phyloP scores from a whole-genome alignment of 2,329 filamentous ascomycete genomes.

The Alternaria alternata region DNA sequence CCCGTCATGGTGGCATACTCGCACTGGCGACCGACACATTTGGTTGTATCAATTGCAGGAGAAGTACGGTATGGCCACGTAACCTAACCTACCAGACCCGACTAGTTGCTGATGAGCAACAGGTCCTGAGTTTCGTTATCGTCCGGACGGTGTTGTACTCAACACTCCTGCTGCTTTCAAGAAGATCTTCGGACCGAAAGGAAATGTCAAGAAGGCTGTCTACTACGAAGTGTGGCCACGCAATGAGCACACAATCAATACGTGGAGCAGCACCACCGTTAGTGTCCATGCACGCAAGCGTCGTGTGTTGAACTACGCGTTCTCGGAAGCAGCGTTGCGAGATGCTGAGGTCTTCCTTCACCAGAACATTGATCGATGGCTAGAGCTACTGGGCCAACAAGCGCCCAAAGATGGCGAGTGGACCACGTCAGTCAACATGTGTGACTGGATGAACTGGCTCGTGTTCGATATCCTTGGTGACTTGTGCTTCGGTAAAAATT shows the following conservation, averaged over 20 bases:
- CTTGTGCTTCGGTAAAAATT: slow-evolving; percentile 49
- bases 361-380: slow-evolving; percentile 33
- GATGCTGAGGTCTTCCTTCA: slow-evolving; percentile 52
- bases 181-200: slow-evolving; percentile 55
- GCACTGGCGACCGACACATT: slow-evolving; percentile 74
- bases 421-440: slow-evolving; percentile 26
- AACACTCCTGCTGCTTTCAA: slow-evolving; percentile 66
- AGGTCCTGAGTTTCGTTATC: slow-evolving; percentile 64
- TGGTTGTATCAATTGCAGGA: slow-evolving; percentile 75
- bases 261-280: slow-evolving; percentile 43
- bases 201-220: slow-evolving; percentile 56
- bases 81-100: neutral
- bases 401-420: slow-evolving; percentile 20
- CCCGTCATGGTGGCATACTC: slow-evolving; percentile 66
- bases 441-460: slow-evolving; percentile 44
- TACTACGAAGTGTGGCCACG: slow-evolving; percentile 55
- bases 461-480: slow-evolving; percentile 59
- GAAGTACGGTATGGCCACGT: slow-evolving; percentile 65
- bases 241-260: slow-evolving; percentile 47
- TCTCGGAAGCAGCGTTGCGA: slow-evolving; percentile 51
- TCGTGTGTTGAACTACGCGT: slow-evolving; percentile 52
- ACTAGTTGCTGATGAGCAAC: neutral
- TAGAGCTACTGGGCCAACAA: slow-evolving; percentile 26
- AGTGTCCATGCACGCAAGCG: slow-evolving; percentile 50
- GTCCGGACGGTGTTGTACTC: slow-evolving; percentile 77